Evolutionary conservation across 2,329 filamentous ascomycete genomes (phyloP).

Genomic region (Stagonosporopsis rhizophila): DNA sequence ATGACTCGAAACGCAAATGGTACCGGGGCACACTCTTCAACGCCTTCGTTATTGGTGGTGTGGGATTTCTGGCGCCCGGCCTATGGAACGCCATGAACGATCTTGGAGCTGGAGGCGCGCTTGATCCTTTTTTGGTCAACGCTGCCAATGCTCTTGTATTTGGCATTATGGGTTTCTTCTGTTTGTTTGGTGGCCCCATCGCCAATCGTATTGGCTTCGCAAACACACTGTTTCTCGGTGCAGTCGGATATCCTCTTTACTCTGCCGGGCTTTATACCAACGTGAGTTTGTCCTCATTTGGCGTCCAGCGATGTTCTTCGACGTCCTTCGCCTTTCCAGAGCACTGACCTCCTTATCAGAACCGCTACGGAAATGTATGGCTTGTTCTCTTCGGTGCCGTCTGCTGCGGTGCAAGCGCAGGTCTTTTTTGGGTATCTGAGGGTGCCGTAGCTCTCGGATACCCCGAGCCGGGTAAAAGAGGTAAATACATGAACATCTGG

Average conservation of each 20-base stretch:
- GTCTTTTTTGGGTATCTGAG: conserved; percentile 61
- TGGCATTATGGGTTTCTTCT: conserved; percentile 56
- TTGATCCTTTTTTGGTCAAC: conserved; percentile 61
- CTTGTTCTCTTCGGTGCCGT: conserved; percentile 59
- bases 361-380: conserved; percentile 61
- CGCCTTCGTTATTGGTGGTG: conserved; percentile 60
- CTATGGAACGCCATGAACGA: conserved; percentile 65
- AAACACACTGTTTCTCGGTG: conserved; percentile 55
- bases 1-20: conserved; percentile 47
- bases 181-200: conserved; percentile 57
- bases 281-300: background rate
- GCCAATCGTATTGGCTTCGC: conserved; percentile 59
- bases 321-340: background rate
- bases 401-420: conserved; percentile 58
- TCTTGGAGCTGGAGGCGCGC: conserved; percentile 61
- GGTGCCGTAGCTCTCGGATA: conserved; percentile 60
- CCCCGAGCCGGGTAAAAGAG: conserved; percentile 57
- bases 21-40: conserved; percentile 62
- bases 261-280: conserved; percentile 55
- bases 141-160: conserved; percentile 62
- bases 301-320: too few species aligned
- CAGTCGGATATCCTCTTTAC: conserved; percentile 59
- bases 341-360: conserved; percentile 27
- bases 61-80: conserved; percentile 60
- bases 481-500: conserved; percentile 58